Percentiles rank a stretch among this genome's conserved stretches.
Evolutionary conservation across 2,329 filamentous ascomycete genomes (phyloP).

Genomic region (Karstenula rhodostoma): DNA sequence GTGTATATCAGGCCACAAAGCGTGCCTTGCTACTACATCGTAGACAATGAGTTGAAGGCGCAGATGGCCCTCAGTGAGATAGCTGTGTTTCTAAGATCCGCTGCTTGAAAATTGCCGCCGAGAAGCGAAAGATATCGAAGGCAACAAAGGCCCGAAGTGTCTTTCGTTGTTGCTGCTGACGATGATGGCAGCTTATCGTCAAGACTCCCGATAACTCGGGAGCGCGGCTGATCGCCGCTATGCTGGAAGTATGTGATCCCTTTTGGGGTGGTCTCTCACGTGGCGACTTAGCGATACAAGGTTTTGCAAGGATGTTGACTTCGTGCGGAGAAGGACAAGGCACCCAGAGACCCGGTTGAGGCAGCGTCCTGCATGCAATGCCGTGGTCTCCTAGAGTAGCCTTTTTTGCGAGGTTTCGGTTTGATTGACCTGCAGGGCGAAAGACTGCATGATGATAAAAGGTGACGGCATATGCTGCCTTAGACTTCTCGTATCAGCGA

Average conservation of each 20-base stretch:
- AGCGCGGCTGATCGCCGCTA: constrained; percentile 5
- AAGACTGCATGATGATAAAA: neutral
- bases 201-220: neutral
- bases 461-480: neutral
- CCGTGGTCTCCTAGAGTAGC: neutral
- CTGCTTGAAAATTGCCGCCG: neutral
- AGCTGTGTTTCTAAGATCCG: neutral
- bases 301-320: neutral
- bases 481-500: neutral
- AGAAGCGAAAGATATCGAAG: neutral
- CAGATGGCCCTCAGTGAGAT: neutral
- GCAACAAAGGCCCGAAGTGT: neutral
- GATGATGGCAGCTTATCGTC: neutral
- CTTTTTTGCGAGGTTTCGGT: neutral
- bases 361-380: neutral
- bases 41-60: neutral
- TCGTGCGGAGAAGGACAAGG: neutral
- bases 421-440: neutral
- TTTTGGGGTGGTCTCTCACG: neutral
- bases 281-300: neutral
- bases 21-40: neutral
- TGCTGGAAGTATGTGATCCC: neutral
- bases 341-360: neutral
- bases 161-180: too few species aligned
- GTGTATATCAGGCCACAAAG: neutral